Base-by-base conservation (phyloP, 2,329 filamentous ascomycete genomes). In the Diaporthe capsici region DNA sequence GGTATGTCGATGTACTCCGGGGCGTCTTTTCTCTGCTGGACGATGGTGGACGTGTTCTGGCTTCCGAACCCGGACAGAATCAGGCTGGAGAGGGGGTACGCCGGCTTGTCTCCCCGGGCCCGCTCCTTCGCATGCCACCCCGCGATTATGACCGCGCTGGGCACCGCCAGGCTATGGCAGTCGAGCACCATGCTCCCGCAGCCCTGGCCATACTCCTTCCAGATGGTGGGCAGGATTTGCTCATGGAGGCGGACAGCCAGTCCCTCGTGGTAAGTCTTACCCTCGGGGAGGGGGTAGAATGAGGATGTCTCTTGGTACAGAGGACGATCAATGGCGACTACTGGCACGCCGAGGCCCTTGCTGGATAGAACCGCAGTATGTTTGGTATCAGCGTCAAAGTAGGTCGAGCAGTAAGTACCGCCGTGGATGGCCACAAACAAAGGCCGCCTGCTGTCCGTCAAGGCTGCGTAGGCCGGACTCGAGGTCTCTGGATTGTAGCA, bases 271-370 rank as follows among this genome's bases (percentile, higher is more conserved):
- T 73, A 76, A 10, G 57, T 73, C 31, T 68, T 71, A 13, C 51
- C 75, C 5, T 74, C 65, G 1, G 76, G 73, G 7, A 77, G 25
- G 10, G 76, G 73, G 42, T 72, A 63, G 31, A 78, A 67, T 3
- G 76, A 72, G 0, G 77, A 77, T 15, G 79, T 73, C 17, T 51
- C 77, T 7, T 74, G 51, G 47, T 80, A 80, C n/a, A 77, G 25
- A 1, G 79, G 79, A 7, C 79, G 76, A 63, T 80, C 76, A 57
- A 80, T 78, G 13, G 79, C 77, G 1, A 80, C 74, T 39, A 79
- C 77, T 2, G 79, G 79, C n/a, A 80, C 76, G 2, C 75, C 63
- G 10, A 78, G 72, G 8, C 71, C 76, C 13, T 74, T 71, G 58
- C 78, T 79, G 39, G 72, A 49, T 1, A 68, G 34, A 2, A 55